A percentile compares a stretch with the other conserved stretches of the same genome.
Conservation (phyloP, 306 rosid genomes). For the Vicia villosa region DNA sequence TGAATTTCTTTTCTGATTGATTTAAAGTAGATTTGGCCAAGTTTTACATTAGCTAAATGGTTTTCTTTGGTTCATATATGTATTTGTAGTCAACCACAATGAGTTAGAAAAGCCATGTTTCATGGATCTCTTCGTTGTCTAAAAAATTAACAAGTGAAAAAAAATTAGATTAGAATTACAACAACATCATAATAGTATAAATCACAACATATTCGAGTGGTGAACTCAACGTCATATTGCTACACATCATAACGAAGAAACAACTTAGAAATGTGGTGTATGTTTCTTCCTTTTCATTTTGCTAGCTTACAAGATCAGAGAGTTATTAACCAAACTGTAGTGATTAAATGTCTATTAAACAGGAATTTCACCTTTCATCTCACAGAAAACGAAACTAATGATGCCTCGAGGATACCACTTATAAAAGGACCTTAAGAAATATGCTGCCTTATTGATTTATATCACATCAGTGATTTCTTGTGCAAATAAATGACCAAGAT, state of each 20-base stretch:
- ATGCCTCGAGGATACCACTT: constrained; percentile 13
- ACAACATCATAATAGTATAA: neutral
- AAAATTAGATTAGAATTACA: constrained; percentile 1
- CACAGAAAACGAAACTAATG: constrained; percentile 32
- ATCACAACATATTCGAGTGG: constrained; percentile 13
- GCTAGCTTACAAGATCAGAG: constrained; percentile 11
- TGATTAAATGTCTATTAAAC: constrained; percentile 1
- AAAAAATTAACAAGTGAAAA: neutral
- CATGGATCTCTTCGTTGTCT: neutral
- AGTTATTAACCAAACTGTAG: constrained; percentile 18
- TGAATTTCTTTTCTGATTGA: constrained; percentile 4
- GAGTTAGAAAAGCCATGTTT: neutral
- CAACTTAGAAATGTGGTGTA: constrained; percentile 1
- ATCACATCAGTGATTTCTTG: constrained; percentile 19
- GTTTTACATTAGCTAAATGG: constrained; percentile 18
- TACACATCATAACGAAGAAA: constrained; percentile 17
- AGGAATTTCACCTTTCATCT: constrained; percentile 9
- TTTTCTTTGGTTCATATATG: neutral
- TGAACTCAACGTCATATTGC: neutral
- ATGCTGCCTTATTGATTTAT: constrained; percentile 10
- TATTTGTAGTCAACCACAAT: neutral
- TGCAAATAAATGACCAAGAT: constrained; percentile 8
- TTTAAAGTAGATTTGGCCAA: neutral
- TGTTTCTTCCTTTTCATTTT: neutral
- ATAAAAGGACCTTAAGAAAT: constrained; percentile 2